Percentiles rank a stretch among this genome's conserved stretches.
Evolutionary conservation across 2,329 filamentous ascomycete genomes (phyloP).

Genomic region (Fulvia fulva): DNA sequence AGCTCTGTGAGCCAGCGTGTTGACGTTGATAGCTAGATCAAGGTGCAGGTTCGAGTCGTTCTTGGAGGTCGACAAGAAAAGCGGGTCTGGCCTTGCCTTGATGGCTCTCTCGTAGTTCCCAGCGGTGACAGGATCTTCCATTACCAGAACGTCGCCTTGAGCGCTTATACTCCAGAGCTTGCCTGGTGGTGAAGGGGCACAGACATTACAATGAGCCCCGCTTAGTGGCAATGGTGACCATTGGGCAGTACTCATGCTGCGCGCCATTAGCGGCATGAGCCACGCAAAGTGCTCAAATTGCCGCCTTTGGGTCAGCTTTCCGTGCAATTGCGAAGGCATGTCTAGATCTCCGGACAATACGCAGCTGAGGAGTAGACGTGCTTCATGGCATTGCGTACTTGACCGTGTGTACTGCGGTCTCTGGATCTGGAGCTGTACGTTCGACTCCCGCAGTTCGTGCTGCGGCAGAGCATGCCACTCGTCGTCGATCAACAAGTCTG

Average conservation of each 20-base stretch:
- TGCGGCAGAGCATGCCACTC: conserved; percentile 1
- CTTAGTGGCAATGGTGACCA: no score
- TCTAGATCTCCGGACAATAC: no score
- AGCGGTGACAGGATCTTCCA: conserved; percentile 51
- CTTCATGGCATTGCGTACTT: no score
- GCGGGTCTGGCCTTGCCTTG: conserved; percentile 38
- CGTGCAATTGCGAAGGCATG: no score
- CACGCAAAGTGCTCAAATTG: conserved; percentile 27
- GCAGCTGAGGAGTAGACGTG: no score
- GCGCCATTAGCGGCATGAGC: conserved; percentile 11
- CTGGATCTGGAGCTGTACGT: no score
- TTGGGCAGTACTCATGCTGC: neutral
- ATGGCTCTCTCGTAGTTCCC: conserved; percentile 49
- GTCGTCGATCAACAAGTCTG: conserved; percentile 7
- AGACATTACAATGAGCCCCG: conserved; percentile 21
- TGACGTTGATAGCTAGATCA: neutral
- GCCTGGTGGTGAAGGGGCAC: conserved; percentile 38
- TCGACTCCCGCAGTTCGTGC: neutral
- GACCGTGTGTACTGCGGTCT: no score
- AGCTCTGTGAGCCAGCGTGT: neutral
- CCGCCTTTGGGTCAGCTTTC: conserved; percentile 10
- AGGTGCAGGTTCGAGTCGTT: neutral
- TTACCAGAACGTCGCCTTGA: conserved; percentile 38
- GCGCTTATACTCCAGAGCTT: conserved; percentile 37
- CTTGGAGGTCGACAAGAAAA: no score